phyloP scores from a whole-genome alignment of 345 rosid species.

The Melaleuca quinquenervia region DNA sequence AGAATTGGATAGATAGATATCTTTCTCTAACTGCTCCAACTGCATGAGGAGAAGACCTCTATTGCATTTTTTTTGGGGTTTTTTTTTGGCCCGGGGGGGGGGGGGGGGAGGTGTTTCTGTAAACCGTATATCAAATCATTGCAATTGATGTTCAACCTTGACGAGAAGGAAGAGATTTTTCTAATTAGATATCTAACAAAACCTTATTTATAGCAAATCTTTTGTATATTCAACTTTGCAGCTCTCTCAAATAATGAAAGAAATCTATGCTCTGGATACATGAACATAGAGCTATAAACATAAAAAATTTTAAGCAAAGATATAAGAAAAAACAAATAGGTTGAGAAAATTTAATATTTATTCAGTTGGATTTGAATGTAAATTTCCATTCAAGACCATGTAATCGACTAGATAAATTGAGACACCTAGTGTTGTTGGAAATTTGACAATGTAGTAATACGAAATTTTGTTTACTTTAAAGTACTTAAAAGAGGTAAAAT shows the following conservation, averaged over 20 bases:
- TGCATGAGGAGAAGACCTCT: not conserved
- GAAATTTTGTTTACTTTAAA: not conserved
- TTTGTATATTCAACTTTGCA: not conserved
- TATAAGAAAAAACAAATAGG: not conserved
- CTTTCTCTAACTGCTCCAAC: not conserved
- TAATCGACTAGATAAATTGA: not conserved
- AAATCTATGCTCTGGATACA: not conserved
- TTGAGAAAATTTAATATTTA: not conserved
- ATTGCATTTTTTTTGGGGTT: not conserved
- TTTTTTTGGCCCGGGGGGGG: too few species aligned
- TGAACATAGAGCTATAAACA: not conserved
- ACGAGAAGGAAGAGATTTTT: not conserved
- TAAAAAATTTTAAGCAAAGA: not conserved
- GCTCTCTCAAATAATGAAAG: not conserved
- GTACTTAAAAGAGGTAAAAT: not conserved
- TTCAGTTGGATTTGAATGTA: not conserved
- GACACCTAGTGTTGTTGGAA: not conserved
- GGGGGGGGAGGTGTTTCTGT: too few species aligned
- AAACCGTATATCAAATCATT: not conserved
- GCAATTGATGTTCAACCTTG: not conserved
- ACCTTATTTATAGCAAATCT: not conserved
- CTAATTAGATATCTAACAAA: not conserved
- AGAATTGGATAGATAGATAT: not conserved
- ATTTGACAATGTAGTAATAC: not conserved
- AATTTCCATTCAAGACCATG: not conserved